Evolutionary conservation across 108 stramenopile species (phyloP), one percentile per base, ranked within the genome.

Genomic region (Pseudonitzschia pungens): DNA sequence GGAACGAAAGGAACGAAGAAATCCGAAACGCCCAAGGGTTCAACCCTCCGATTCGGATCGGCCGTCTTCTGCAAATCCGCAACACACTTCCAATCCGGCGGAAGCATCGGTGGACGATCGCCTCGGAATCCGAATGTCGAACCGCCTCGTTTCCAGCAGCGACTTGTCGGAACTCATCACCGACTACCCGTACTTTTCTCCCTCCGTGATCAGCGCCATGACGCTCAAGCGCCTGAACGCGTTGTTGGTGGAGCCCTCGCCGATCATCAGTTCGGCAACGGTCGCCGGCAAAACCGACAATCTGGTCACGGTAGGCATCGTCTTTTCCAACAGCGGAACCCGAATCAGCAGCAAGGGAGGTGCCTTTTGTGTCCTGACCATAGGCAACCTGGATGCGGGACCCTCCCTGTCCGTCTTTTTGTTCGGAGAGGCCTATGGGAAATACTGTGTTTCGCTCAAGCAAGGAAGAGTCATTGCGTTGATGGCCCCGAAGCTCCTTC

Each of bases 361-460:
- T 45, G 89, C 88, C 11, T 94, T 86, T 77, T 88, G 83, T 14
- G 82, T 86, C 28, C 62, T 91, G 51, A 70, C 71, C 0, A 76
- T 90, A 64, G 89, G 89, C 12, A 87, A 84, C 68, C 62, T 93
- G 22, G 44, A 59, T 7, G 78, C 89, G 22, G 86, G 83, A 42
- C 84, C 89, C 0, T 76, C 84, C 12, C 58, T 94, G 6, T 69
- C 88, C 1, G 82, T 94, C 12, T 86, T 94, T 44, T 70, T 94
- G 42, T 94, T 94, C 72, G 93, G 93, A 29, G 79, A 88, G 68
- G 90, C 84, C 33, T 94, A 86, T 70, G 68, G 81, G 8, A 76
- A 79, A 32, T 69, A 71, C 68, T 64, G 71, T 43, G 58, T 62
- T 51, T 64, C 32, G 16, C 72, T 72, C 65, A 53, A 26, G 24